A percentile compares a stretch with the other conserved stretches of the same genome.
These are phyloP conservation scores for Cornus kousa DNA, from an alignment of 148 eudicot species.

Conservation along the genomic window DNA sequence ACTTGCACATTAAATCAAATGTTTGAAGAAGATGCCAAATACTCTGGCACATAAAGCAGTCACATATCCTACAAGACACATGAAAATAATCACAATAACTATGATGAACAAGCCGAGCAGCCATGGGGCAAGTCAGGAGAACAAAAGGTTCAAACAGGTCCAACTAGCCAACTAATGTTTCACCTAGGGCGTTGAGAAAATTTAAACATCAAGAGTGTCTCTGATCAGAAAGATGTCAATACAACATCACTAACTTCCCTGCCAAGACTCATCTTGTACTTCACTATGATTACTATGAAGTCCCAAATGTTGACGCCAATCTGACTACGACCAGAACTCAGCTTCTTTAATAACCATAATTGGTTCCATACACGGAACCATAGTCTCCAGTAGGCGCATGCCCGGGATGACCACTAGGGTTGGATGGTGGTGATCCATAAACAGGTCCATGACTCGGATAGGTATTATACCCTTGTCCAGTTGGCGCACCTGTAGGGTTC, in stretches of 20 bases:
- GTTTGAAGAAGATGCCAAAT: too few species aligned
- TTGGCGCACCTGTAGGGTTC: conserved; percentile 23
- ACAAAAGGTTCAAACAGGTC: too few species aligned
- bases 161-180: too few species aligned
- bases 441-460: conserved; percentile 33
- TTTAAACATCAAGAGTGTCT: too few species aligned
- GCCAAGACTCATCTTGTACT: background rate
- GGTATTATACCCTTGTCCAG: conserved; percentile 37
- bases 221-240: background rate
- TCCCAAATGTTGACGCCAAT: background rate
- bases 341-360: conserved; percentile 29
- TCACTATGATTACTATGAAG: background rate
- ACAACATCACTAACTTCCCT: background rate
- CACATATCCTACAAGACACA: too few species aligned
- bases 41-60: too few species aligned
- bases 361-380: conserved; percentile 28
- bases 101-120: too few species aligned
- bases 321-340: background rate
- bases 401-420: conserved; percentile 23
- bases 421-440: conserved; percentile 24
- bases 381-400: conserved; percentile 37
- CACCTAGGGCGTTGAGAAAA: too few species aligned
- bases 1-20: too few species aligned
- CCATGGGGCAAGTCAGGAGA: too few species aligned
- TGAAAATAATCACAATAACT: too few species aligned